Evolutionary conservation across 1,139 yeast species (phyloP), one percentile per base, ranked within the genome.

Genomic region (Yamadazyma triangularis): DNA sequence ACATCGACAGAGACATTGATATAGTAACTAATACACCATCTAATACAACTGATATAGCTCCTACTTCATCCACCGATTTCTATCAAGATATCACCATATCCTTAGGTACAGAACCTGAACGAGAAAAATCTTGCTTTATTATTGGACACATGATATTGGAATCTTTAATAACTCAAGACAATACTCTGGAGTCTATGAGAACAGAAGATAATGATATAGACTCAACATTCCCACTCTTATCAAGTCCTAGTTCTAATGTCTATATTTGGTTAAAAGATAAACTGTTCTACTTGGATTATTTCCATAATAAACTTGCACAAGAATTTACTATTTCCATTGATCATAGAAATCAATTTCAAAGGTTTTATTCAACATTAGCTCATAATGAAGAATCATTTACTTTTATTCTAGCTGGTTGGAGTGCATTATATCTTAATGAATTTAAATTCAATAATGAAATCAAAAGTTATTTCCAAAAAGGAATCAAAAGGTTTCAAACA

Each of bases 331-430:
- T 52, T 24, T 52, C 58, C 13, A 50, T 58, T 1, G 55, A 50
- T 10, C 53, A 60, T 12, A 58, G 62, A 26, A 69, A 70, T 43
- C 70, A 65, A 41, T 70, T 64, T 35, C 44, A 60, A 14, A 58
- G 64, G 33, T 65, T 70, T 13, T 64, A 65, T 25, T 42, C 67
- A 27, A 50, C 56, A 11, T 41, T 65, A 9, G 71, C 75, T 1
- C 43, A 55, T 11, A 44, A 47, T 11, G 64, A 66, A 29, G 64
- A 58, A 27, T 46, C 64, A 3, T 50, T 65, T 13, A 50, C 64
- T 33, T 53, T 61, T 37, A 66, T 67, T 2, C 39, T 70, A 9
- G 66, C 70, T 2, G 70, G 70, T 0, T 70, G 76, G 77, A 52
- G 53, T 10, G 51, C 49, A 7, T 36, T 48, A 8, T 47, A 40